These are phyloP conservation scores for Aphanomyces stellatus DNA, from an alignment of 352 stramenopile species.

Conservation along the genomic window DNA sequence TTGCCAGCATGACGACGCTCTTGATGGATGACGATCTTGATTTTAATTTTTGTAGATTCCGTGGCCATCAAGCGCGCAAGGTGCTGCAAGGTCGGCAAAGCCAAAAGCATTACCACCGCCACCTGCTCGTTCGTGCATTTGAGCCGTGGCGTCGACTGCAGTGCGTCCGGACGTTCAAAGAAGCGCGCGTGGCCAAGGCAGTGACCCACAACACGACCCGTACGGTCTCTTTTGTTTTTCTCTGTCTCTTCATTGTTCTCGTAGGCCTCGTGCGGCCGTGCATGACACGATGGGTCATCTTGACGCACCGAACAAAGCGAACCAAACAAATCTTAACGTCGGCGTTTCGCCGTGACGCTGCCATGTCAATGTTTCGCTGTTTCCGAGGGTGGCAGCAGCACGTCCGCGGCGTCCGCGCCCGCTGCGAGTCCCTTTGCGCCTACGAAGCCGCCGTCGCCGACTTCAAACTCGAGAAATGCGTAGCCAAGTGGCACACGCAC, in stretches of 20 bases:
- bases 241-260: no score
- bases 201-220: not conserved
- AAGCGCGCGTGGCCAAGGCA: not conserved
- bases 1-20: no score
- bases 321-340: constrained; percentile 1
- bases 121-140: not conserved
- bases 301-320: not conserved
- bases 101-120: not conserved
- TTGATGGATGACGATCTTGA: no score
- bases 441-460: not conserved
- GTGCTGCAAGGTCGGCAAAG: not conserved
- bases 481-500: not conserved
- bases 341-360: not conserved
- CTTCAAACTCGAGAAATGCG: not conserved
- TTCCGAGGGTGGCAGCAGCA: constrained; percentile 3
- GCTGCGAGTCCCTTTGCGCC: not conserved
- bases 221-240: not conserved
- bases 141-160: not conserved
- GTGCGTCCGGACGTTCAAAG: not conserved
- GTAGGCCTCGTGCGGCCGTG: not conserved
- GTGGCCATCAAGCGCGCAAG: not conserved
- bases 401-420: not conserved
- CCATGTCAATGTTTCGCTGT: constrained; percentile 4
- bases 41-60: not conserved
- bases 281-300: not conserved